Percentiles rank a stretch among this genome's conserved stretches.
These are phyloP conservation scores for Rhodotorula sphaerocarpa DNA, from an alignment of 768 basidiomycete genomes.

Conservation along the genomic window DNA sequence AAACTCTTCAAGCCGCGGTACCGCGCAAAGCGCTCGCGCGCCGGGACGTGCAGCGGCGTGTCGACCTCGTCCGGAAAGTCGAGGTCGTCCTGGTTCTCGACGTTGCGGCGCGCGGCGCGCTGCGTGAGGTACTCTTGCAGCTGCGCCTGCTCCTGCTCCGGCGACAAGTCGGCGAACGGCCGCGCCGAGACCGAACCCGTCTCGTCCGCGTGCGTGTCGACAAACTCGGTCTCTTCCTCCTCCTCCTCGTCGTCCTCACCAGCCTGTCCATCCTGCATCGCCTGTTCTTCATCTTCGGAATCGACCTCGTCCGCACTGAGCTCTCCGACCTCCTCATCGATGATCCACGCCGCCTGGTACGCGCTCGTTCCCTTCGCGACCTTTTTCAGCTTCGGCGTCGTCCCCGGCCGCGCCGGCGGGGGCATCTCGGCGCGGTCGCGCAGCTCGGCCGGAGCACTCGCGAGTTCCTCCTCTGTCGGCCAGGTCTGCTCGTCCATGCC, in stretches of 20 bases:
- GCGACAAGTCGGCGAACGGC: slow-evolving; percentile 58
- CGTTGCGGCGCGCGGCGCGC: slow-evolving; percentile 48
- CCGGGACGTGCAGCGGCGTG: slow-evolving; percentile 76
- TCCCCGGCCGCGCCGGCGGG: slow-evolving; percentile 47
- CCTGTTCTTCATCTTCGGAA: slow-evolving; percentile 51
- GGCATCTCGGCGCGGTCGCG: slow-evolving; percentile 47
- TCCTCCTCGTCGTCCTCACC: slow-evolving; percentile 44
- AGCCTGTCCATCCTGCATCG: slow-evolving; percentile 36
- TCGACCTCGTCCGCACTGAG: slow-evolving; percentile 49
- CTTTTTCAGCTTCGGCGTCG: slow-evolving; percentile 74
- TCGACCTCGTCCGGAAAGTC: slow-evolving; percentile 96
- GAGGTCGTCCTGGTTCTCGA: slow-evolving; percentile 70
- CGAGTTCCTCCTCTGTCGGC: slow-evolving; percentile 96
- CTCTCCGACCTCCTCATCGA: slow-evolving; percentile 63
- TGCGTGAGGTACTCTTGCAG: slow-evolving; percentile 41
- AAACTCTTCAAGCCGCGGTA: slow-evolving; percentile 86
- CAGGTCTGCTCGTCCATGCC: slow-evolving; percentile 94
- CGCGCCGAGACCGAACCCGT: slow-evolving; percentile 24
- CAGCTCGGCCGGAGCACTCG: slow-evolving; percentile 35
- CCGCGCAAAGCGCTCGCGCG: slow-evolving; percentile 74
- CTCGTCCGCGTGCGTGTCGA: slow-evolving; percentile 52
- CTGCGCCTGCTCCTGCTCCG: slow-evolving; percentile 80
- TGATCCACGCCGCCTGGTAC: slow-evolving; percentile 94
- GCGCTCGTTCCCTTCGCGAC: slow-evolving; percentile 93
- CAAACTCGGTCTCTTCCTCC: slow-evolving; percentile 57